Evolutionary conservation across 441 rosid genomes (phyloP), one percentile per base, ranked within the genome.

Genomic region (Melianthus villosus): DNA sequence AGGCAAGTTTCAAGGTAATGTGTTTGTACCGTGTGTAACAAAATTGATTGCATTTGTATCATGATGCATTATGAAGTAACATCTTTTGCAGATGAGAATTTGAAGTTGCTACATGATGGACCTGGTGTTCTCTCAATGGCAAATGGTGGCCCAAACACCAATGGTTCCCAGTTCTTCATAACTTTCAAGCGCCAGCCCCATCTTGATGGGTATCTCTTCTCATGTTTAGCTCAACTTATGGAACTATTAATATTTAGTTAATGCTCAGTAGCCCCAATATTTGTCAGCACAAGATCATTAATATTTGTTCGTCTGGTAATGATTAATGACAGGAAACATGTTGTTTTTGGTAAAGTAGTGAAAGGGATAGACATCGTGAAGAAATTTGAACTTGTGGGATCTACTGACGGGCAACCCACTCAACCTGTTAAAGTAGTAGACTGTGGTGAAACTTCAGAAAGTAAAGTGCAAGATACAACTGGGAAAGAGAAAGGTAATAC

Each of bases 301-400:
- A n/a, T n/a, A n/a, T n/a, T n/a, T n/a, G n/a, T n/a, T n/a, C n/a
- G n/a, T n/a, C n/a, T n/a, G n/a, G n/a, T n/a, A n/a, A n/a, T n/a
- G n/a, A n/a, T n/a, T n/a, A n/a, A n/a, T n/a, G 96, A 84, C 69
- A 84, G 79, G 58, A 89, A 84, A 69, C 94, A 89, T 57, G 81
- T 92, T 0, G 96, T 89, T 39, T 89, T 84, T 42, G 97, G 97
- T 46, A 71, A 89, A 73, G 93, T 81, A 25, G 66, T 59, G 1
- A 84, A 81, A 55, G 96, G 94, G 53, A 89, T 89, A 94, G 98
- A 89, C 40, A 92, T 81, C 12, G 96, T 89, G 53, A 75, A 79
- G 64, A 82, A 70, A 71, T 64, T 91, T 42, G 96, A 84, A 56
- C 67, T 44, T 43, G 69, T 64, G 19, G 96, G 96, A 55, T 70